phyloP scores from a whole-genome alignment of 2,329 filamentous ascomycete species.

The Meredithiella fracta region DNA sequence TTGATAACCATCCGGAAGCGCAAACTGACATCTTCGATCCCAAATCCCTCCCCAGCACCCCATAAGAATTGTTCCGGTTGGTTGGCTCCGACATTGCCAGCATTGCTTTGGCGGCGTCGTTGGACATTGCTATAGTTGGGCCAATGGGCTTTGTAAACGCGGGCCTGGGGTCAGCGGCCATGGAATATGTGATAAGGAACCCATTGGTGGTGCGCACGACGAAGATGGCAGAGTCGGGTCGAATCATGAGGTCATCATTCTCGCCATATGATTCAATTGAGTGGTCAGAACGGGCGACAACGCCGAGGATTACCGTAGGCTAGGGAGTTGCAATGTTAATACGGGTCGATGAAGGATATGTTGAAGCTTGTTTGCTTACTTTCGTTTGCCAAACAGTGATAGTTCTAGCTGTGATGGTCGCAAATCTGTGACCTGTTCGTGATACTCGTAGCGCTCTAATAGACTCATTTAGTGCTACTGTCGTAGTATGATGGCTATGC shows the following conservation, averaged over 20 bases:
- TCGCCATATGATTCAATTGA: conserved; percentile 72
- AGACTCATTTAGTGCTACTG: conserved; percentile 31
- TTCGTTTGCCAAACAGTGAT: conserved; percentile 96
- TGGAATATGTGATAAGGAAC: conserved; percentile 85
- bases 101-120: conserved; percentile 43
- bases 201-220: conserved; percentile 75
- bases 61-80: conserved; percentile 48
- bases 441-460: conserved; percentile 63
- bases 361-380: conserved; percentile 32
- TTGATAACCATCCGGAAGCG: conserved; percentile 97
- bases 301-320: conserved; percentile 77
- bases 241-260: conserved; percentile 69
- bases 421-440: conserved; percentile 66
- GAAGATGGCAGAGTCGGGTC: conserved; percentile 81
- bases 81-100: conserved; percentile 36
- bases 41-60: conserved; percentile 66
- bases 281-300: conserved; percentile 62
- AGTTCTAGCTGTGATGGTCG: conserved; percentile 67
- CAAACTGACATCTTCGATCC: conserved; percentile 72
- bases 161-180: conserved; percentile 66
- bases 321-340: conserved; percentile 22
- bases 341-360: conserved; percentile 9
- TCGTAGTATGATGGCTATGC: conserved; percentile 15
- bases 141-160: conserved; percentile 74
- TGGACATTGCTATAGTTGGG: conserved; percentile 48